Evolutionary conservation across 73 alveolate species (phyloP).

Genomic region (Paramecium tetraurelia): DNA sequence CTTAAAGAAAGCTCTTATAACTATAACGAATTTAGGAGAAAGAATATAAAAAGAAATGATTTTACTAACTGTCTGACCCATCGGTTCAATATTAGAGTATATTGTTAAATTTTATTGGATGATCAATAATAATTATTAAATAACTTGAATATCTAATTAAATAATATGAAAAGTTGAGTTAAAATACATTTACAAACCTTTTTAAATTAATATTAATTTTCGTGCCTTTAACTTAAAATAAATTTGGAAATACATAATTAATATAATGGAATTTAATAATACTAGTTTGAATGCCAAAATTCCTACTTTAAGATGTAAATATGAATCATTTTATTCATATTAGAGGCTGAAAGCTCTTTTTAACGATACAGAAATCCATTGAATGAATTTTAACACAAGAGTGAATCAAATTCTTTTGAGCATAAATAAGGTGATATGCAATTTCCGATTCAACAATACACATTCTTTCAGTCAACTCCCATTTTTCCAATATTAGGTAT

Average conservation of each 20-base stretch:
- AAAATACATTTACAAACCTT: not conserved
- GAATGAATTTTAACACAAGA: not conserved
- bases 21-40: not conserved
- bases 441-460: not conserved
- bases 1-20: not conserved
- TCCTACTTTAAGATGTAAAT: slow-evolving; percentile 30
- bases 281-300: not conserved
- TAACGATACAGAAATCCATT: slow-evolving; percentile 43
- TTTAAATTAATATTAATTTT: not conserved
- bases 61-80: not conserved
- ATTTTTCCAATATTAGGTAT: slow-evolving; percentile 22
- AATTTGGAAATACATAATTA: not conserved
- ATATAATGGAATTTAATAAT: not conserved
- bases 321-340: not conserved
- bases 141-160: not conserved
- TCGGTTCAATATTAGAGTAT: not conserved
- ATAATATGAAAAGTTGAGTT: not conserved
- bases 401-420: slow-evolving; percentile 32
- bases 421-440: not conserved
- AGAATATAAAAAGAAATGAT: not conserved
- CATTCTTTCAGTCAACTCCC: not conserved
- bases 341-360: slow-evolving; percentile 44
- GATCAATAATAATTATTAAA: not conserved
- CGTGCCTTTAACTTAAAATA: not conserved
- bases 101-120: not conserved